Percentiles rank a stretch among this genome's conserved stretches.
Evolutionary conservation across 305 asterid species (phyloP).

Genomic region (Lippia alba): DNA sequence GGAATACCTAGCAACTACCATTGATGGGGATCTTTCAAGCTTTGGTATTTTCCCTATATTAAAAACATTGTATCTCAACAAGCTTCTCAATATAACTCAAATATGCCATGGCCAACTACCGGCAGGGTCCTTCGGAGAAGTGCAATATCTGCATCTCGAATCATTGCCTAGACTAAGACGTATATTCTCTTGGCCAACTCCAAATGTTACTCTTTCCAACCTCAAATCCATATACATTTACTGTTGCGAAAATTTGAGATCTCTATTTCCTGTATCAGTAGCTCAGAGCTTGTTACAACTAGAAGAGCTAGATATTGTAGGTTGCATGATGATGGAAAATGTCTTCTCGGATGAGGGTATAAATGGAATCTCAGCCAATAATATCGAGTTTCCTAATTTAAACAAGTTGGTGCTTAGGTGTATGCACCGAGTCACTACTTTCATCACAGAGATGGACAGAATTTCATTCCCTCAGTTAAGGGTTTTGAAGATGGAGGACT

Average conservation of each 20-base stretch:
- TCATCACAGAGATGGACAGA: conserved; percentile 16
- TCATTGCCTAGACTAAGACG: conserved; percentile 10
- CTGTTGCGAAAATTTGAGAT: conserved; percentile 11
- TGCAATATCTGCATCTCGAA: conserved; percentile 25
- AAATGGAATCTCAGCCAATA: neutral
- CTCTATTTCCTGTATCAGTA: conserved; percentile 27
- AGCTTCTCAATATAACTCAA: conserved; percentile 5
- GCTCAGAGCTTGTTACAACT: conserved; percentile 26
- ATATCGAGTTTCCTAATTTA: conserved; percentile 35
- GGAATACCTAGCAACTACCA: conserved; percentile 18
- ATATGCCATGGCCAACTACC: conserved; percentile 29
- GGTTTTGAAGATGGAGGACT: neutral
- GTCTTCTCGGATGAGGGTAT: conserved; percentile 27
- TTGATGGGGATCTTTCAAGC: neutral
- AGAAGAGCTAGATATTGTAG: conserved; percentile 28
- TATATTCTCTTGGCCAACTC: conserved; percentile 24
- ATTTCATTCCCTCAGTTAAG: conserved; percentile 35
- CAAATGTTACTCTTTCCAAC: conserved; percentile 24
- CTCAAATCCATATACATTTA: conserved; percentile 29
- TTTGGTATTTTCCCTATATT: conserved; percentile 22
- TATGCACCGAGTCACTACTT: conserved; percentile 2
- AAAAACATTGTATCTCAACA: conserved; percentile 15
- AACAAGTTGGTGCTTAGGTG: conserved; percentile 8
- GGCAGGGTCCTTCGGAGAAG: conserved; percentile 26
- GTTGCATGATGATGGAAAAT: conserved; percentile 27